A percentile compares a stretch with the other conserved stretches of the same genome.
phyloP scores from a whole-genome alignment of 2,329 filamentous ascomycete genomes.

The Calonectria pseudoreteaudii region DNA sequence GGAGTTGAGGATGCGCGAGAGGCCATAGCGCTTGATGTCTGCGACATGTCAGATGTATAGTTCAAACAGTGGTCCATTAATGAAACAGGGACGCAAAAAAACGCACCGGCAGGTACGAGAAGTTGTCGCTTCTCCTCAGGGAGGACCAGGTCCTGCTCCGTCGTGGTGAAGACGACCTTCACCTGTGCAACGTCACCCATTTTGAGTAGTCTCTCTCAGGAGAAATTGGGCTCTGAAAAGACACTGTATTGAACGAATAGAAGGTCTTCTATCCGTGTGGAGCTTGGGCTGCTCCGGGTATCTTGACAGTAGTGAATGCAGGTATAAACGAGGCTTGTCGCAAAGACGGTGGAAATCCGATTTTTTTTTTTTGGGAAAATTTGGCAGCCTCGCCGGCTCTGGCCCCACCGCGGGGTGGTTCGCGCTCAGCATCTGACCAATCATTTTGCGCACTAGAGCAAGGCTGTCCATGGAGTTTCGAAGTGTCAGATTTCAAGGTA shows the following conservation, averaged over 20 bases:
- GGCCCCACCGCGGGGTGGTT: slow-evolving; percentile 40
- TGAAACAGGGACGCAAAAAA: neutral
- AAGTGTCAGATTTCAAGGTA: neutral
- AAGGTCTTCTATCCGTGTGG: slow-evolving; percentile 9
- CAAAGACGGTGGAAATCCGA: slow-evolving; percentile 34
- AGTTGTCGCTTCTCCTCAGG: slow-evolving; percentile 72
- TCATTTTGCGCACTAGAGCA: neutral
- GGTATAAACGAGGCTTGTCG: slow-evolving; percentile 18
- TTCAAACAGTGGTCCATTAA: neutral
- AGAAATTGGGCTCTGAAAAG: neutral
- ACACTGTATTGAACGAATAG: neutral
- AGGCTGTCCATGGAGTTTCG: slow-evolving; percentile 36
- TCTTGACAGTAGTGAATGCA: slow-evolving; percentile 23
- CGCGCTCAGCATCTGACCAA: slow-evolving; percentile 6
- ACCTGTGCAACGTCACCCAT: slow-evolving; percentile 65
- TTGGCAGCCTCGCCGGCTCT: slow-evolving; percentile 39
- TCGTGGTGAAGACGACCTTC: slow-evolving; percentile 76
- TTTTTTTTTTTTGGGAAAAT: slow-evolving; percentile 43
- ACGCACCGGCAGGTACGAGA: slow-evolving; percentile 69
- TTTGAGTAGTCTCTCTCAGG: slow-evolving; percentile 14
- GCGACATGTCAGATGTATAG: neutral
- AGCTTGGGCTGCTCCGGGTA: slow-evolving; percentile 30
- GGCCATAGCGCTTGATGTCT: slow-evolving; percentile 78
- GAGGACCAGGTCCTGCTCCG: slow-evolving; percentile 70
- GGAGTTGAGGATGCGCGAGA: slow-evolving; percentile 78